A percentile compares a stretch with the other conserved stretches of the same genome.
phyloP scores from a whole-genome alignment of 371 early-diverging fungal genomes.

The Coemansia sp. region DNA sequence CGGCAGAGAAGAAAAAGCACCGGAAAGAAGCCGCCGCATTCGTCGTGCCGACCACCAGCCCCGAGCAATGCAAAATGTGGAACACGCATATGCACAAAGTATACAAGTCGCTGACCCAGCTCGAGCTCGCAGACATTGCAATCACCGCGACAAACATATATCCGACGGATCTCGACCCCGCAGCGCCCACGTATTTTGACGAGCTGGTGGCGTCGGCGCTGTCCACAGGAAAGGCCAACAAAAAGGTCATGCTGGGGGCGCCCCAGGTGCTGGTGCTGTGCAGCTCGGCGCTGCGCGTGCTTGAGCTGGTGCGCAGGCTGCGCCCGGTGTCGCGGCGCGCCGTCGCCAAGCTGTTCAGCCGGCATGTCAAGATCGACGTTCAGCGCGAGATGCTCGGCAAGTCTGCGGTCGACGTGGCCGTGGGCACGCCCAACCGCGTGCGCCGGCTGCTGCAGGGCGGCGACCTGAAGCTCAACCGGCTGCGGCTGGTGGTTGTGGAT shows the following conservation, averaged over 20 bases:
- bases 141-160: constrained; percentile 27
- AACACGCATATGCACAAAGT: constrained; percentile 60
- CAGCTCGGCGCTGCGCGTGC: constrained; percentile 72
- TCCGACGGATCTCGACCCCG: not conserved
- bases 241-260: constrained; percentile 53
- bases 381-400: constrained; percentile 65
- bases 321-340: constrained; percentile 50
- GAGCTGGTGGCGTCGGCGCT: constrained; percentile 53
- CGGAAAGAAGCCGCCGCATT: constrained; percentile 17
- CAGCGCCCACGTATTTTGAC: constrained; percentile 12
- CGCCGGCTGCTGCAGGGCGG: constrained; percentile 64
- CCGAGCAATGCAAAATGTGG: constrained; percentile 38
- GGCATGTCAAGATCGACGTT: constrained; percentile 78
- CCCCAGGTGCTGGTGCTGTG: constrained; percentile 72
- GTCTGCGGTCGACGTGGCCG: constrained; percentile 65
- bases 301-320: constrained; percentile 64
- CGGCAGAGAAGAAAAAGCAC: constrained; percentile 11
- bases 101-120: constrained; percentile 51
- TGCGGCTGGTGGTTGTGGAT: constrained; percentile 72
- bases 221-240: constrained; percentile 54
- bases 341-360: constrained; percentile 81
- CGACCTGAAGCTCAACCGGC: constrained; percentile 63
- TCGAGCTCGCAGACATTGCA: constrained; percentile 28
- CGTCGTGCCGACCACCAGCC: constrained; percentile 5
- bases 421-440: constrained; percentile 83